Evolutionary conservation across 148 eudicot genomes (phyloP), one percentile per base, ranked within the genome.

Genomic region (Agrostemma githago): DNA sequence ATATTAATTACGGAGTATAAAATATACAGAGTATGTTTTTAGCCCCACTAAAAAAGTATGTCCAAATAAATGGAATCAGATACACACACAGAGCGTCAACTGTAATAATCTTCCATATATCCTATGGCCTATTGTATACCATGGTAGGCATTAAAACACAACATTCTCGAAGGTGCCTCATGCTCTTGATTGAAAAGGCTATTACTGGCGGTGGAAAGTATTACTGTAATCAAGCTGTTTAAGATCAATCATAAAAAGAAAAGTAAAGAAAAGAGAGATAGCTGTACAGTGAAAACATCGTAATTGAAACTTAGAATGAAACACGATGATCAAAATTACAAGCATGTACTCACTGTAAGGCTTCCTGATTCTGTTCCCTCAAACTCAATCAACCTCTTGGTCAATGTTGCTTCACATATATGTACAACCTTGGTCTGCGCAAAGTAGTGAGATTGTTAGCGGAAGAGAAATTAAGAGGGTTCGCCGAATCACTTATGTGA

Each of bases 391-490:
- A 93, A 79, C 54, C 98, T 87, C 87, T 90, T 93, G 20, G 88
- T 86, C 86, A 93, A 78, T 71, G 98, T 93, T 59, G 96, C 93
- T 88, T 93, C 96, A 81, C 98, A 93, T 64, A 93, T 78, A 82
- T 93, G 98, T 51, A 93, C 98, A 78, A 84, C 75, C 72, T 72
- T 86, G 34, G 86, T 84, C 98, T 93, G 87, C 59, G 69, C 70
- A 78, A 2, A 62, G 77, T 46, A 70, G 57, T 16, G 20, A 53
- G 79, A 69, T 60, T 16, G 46, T 66, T 20, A 74, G 40, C 12
- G 20, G 42, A 74, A 42, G 60, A 48, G 12, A 40, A 64, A 20
- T 11, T 51, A 51, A 4, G 56, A 51, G 15, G 16, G 2, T 51
- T 68, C 59, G 51, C 39, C n/a, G 38, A 19, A 57, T 38, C 46